Evolutionary conservation across 257 asterid genomes (phyloP).

Genomic region (Mentha longifolia): DNA sequence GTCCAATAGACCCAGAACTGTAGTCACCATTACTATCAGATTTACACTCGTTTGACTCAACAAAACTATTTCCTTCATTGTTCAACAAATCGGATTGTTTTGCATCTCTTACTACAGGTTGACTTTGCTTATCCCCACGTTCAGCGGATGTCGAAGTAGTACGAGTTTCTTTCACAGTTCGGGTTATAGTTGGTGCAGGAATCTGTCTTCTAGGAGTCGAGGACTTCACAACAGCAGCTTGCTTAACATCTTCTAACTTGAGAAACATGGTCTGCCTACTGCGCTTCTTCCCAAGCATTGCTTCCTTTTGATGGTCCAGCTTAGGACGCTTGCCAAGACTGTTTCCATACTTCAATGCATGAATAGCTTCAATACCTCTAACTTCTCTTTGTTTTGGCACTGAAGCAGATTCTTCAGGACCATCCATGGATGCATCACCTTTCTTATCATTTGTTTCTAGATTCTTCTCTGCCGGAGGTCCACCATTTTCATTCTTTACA

Average conservation of each 20-base stretch:
- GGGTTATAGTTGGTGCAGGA: slow-evolving; percentile 76
- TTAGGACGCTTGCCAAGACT: slow-evolving; percentile 83
- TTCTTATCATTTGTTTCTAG: slow-evolving; percentile 65
- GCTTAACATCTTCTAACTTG: slow-evolving; percentile 90
- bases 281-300: slow-evolving; percentile 92
- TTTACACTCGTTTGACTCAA: slow-evolving; percentile 68
- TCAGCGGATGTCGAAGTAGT: slow-evolving; percentile 51
- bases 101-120: slow-evolving; percentile 53
- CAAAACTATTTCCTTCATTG: slow-evolving; percentile 57
- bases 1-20: slow-evolving; percentile 52
- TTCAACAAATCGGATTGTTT: slow-evolving; percentile 56
- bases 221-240: slow-evolving; percentile 73
- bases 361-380: slow-evolving; percentile 79
- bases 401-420: slow-evolving; percentile 66
- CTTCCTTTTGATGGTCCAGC: slow-evolving; percentile 92
- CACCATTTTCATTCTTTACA: slow-evolving; percentile 55
- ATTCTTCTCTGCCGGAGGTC: slow-evolving; percentile 43
- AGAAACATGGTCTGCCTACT: slow-evolving; percentile 96
- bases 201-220: slow-evolving; percentile 89
- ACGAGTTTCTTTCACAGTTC: slow-evolving; percentile 75
- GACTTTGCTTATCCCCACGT: slow-evolving; percentile 73
- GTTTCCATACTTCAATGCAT: slow-evolving; percentile 67
- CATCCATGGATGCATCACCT: slow-evolving; percentile 50
- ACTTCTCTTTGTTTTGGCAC: slow-evolving; percentile 71
- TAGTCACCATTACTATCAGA: slow-evolving; percentile 72